A percentile compares a stretch with the other conserved stretches of the same genome.
These are phyloP conservation scores for Beauveria pseudobassiana DNA, from an alignment of 2,329 filamentous ascomycete genomes.

Conservation along the genomic window DNA sequence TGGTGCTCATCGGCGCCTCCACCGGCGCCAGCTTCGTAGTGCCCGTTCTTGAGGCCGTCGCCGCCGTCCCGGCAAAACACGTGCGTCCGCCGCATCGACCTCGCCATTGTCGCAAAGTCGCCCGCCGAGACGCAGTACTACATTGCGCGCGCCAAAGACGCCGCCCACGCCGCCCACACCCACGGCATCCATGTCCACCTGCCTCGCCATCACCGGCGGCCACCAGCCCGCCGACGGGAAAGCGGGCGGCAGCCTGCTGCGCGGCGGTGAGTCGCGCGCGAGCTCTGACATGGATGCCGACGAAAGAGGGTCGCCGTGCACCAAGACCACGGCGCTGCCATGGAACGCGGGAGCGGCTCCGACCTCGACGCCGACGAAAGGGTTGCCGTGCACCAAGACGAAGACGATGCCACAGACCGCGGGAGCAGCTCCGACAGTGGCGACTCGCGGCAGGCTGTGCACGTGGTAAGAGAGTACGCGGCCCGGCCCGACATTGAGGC, in stretches of 20 bases:
- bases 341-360: background rate
- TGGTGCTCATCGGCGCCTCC: conserved; percentile 53
- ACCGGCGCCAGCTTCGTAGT: conserved; percentile 57
- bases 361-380: conserved; percentile 15
- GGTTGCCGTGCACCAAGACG: background rate
- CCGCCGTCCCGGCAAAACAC: conserved; percentile 29
- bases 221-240: background rate
- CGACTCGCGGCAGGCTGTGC: conserved; percentile 1
- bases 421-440: conserved; percentile 14
- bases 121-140: conserved; percentile 50
- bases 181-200: conserved; percentile 43
- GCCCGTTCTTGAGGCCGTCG: conserved; percentile 49
- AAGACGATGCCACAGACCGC: background rate
- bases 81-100: conserved; percentile 46
- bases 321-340: background rate
- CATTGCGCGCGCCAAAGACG: conserved; percentile 39
- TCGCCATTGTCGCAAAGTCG: conserved; percentile 44
- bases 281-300: conserved; percentile 18
- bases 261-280: background rate
- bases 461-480: conserved; percentile 34
- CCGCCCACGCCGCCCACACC: conserved; percentile 30
- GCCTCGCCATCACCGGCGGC: conserved; percentile 42
- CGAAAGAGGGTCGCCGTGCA: background rate
- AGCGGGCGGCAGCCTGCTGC: background rate
- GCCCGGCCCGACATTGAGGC: conserved; percentile 42